Conservation (phyloP, 208 protist species). For the Trypanosoma theileri region DNA sequence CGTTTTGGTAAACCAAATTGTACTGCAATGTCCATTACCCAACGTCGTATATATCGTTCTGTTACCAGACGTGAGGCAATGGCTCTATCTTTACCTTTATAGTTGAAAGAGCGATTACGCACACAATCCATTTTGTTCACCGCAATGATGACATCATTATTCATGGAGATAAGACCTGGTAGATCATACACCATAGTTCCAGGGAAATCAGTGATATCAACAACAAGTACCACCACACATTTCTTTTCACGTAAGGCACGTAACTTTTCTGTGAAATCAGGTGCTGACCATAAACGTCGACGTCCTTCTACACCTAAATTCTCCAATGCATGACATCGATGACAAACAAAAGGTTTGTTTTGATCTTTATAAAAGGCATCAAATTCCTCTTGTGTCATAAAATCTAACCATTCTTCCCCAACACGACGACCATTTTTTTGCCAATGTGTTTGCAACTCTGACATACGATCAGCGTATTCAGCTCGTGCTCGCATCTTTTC, state of each 20-base stretch:
- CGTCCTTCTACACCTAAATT: constrained; percentile 80
- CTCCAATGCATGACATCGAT: constrained; percentile 87
- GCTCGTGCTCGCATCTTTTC: constrained; percentile 46
- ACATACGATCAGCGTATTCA: constrained; percentile 88
- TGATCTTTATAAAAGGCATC: constrained; percentile 84
- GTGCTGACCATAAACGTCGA: constrained; percentile 85
- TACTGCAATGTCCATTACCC: constrained; percentile 80
- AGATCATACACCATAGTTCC: constrained; percentile 91
- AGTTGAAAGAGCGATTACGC: constrained; percentile 79
- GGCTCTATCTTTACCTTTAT: constrained; percentile 70
- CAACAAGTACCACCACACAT: constrained; percentile 87
- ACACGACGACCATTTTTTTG: constrained; percentile 87
- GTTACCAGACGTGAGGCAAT: constrained; percentile 67
- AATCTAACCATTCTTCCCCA: constrained; percentile 92
- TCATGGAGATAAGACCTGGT: constrained; percentile 90
- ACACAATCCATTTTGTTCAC: constrained; percentile 93
- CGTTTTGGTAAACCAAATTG: constrained; percentile 82
- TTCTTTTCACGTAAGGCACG: constrained; percentile 74
- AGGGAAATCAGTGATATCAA: constrained; percentile 91
- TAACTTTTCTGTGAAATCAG: constrained; percentile 88
- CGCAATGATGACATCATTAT: constrained; percentile 89
- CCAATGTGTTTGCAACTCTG: constrained; percentile 89
- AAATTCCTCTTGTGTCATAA: constrained; percentile 94
- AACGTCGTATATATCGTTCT: constrained; percentile 71
- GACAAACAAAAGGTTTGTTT: constrained; percentile 74